Base-by-base conservation (phyloP, 345 rosid species). In the Garcia nutans region DNA sequence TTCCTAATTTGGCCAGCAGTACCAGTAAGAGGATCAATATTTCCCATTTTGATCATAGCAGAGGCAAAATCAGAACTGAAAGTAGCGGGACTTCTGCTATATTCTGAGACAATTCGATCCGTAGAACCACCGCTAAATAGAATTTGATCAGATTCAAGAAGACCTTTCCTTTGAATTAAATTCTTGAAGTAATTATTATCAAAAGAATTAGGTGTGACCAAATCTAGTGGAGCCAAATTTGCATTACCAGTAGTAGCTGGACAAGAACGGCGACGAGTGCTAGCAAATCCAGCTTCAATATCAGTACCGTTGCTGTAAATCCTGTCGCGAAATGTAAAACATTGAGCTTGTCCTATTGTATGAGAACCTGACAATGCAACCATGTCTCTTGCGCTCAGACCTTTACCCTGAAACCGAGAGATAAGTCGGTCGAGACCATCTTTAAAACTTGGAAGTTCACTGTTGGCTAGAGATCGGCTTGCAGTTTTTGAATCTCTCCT, bases 181-280 rank as follows among this genome's bases (percentile, higher is more conserved):
- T 93, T 90, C 83, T 85, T 85, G 91, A 76, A 90, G 74, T 93
- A 95, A 65, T 81, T 77, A 87, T 89, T 93, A 78, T 95, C 97
- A 55, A 95, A 91, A 0, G 52, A 13, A 37, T 80, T 85, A 0
- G 96, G 87, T 0, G 97, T 84, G 22, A 79, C 71, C 13, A 77
- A 20, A 72, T 95, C 97, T 0, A 95, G 92, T 5, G 93, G 86
- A 58, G 94, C 92, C 78, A 93, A 78, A 61, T 87, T 90, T 68
- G 80, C 78, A 84, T 91, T 87, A 0, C 93, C 93, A 13, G 85
- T 85, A 15, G 33, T 1, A 26, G 85, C 22, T 19, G 99, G 97
- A 75, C 98, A 93, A 67, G 66, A 77, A 10, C 47, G 2, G 22
- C 74, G 79, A 10, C 92, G 82, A 13, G 82, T 75, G 9, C 54